A percentile compares a stretch with the other conserved stretches of the same genome.
These are phyloP conservation scores for Trypanosoma theileri DNA, from an alignment of 208 protist species.

Conservation along the genomic window DNA sequence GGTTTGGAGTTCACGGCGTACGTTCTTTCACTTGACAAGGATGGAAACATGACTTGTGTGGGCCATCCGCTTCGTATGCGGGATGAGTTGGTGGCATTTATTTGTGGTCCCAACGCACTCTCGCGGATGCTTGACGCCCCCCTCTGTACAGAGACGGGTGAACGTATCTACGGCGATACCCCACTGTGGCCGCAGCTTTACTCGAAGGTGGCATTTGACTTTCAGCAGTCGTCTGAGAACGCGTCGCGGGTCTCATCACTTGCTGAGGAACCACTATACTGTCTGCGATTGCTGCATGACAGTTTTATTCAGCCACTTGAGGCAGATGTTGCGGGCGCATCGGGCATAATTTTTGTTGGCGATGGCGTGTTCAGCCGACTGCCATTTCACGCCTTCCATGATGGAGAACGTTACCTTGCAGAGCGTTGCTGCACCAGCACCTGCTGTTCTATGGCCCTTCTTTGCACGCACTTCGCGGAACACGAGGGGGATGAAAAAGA, in stretches of 20 bases:
- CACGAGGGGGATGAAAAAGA: background rate
- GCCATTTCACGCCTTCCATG: constrained; percentile 56
- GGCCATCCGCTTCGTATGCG: constrained; percentile 8
- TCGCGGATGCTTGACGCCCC: constrained; percentile 33
- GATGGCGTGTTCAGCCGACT: constrained; percentile 54
- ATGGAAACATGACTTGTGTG: constrained; percentile 13
- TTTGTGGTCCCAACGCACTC: constrained; percentile 34
- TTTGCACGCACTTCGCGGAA: constrained; percentile 38
- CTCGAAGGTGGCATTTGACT: constrained; percentile 47
- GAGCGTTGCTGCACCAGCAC: constrained; percentile 34
- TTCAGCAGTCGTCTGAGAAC: constrained; percentile 22
- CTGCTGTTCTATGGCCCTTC: constrained; percentile 46
- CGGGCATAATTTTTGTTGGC: constrained; percentile 46
- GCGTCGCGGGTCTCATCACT: constrained; percentile 14
- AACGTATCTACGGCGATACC: constrained; percentile 52
- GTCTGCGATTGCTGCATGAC: constrained; percentile 42
- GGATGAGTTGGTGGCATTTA: constrained; percentile 24
- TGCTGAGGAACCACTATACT: constrained; percentile 29
- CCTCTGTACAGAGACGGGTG: constrained; percentile 28
- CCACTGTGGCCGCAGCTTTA: constrained; percentile 64
- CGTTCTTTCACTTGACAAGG: constrained; percentile 24
- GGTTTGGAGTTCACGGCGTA: constrained; percentile 41
- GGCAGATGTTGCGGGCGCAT: constrained; percentile 1
- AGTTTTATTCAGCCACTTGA: constrained; percentile 40
- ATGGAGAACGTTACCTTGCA: constrained; percentile 36